Conservation (phyloP, 2,329 filamentous ascomycete species). For the Aquanectria penicillioides region DNA sequence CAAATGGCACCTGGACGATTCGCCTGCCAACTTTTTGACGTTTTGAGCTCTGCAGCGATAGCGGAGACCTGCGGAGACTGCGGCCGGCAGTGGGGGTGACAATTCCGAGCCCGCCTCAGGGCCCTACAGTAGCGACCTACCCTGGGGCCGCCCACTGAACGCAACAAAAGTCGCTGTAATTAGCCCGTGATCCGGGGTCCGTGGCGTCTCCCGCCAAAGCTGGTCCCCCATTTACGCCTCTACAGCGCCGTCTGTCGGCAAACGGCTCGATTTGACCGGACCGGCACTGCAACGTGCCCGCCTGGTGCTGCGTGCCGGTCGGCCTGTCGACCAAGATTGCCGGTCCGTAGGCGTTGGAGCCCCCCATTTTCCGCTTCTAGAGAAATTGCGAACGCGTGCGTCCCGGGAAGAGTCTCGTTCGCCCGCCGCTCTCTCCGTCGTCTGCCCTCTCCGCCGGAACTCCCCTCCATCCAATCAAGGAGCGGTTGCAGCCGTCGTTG, state of each 20-base stretch:
- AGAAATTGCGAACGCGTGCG: too few relatives aligned
- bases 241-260: too few relatives aligned
- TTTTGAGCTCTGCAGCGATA: conserved; percentile 12
- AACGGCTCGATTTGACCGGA: conserved; percentile 8
- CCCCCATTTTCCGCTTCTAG: too few relatives aligned
- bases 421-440: not conserved
- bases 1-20: conserved; percentile 9
- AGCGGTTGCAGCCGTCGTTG: not conserved
- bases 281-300: not conserved
- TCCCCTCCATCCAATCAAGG: not conserved
- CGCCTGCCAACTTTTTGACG: conserved; percentile 14
- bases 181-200: too few relatives aligned
- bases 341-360: too few relatives aligned
- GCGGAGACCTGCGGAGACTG: conserved; percentile 4
- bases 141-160: too few relatives aligned
- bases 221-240: too few relatives aligned
- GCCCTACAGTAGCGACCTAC: too few relatives aligned
- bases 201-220: not conserved
- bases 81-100: conserved; percentile 13
- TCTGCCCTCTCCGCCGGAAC: too few relatives aligned
- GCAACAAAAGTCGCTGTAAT: too few relatives aligned
- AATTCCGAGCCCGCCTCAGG: conserved; percentile 8
- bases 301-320: not conserved
- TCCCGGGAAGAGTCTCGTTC: too few relatives aligned
- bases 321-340: not conserved